Conservation (phyloP, 768 basidiomycete genomes). For the Russula abietina region DNA sequence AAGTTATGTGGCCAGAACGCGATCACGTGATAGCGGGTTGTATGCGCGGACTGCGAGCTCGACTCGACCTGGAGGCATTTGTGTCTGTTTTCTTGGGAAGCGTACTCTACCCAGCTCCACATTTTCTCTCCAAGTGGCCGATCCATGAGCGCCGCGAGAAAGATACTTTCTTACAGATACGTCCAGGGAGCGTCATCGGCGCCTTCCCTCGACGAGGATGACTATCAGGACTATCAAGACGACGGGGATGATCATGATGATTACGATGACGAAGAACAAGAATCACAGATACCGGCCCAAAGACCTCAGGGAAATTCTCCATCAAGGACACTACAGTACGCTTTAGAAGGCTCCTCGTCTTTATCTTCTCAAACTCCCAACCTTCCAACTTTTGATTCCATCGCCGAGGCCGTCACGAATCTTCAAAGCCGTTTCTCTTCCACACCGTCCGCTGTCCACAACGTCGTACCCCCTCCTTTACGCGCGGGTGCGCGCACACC, state of each 20-base stretch:
- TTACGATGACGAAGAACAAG: conserved; percentile 11
- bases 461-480: not conserved
- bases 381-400: conserved; percentile 19
- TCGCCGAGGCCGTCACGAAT: conserved; percentile 20
- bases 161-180: conserved; percentile 17
- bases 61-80: not conserved
- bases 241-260: conserved; percentile 11
- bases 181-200: conserved; percentile 14
- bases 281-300: not conserved
- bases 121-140: not conserved
- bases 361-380: not conserved
- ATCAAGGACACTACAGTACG: conserved; percentile 17
- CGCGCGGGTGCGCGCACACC: not conserved
- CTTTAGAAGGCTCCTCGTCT: conserved; percentile 13
- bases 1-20: not conserved
- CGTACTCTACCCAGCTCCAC: not conserved
- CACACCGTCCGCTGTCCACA: not conserved
- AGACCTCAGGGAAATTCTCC: conserved; percentile 11
- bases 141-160: conserved; percentile 8
- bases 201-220: conserved; percentile 14
- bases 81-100: not conserved
- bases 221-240: conserved; percentile 14
- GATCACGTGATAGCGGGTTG: conserved; percentile 9
- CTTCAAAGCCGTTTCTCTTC: conserved; percentile 19
- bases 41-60: not conserved